Base-by-base conservation (phyloP, 768 basidiomycete species). In the Galerina sulciceps region DNA sequence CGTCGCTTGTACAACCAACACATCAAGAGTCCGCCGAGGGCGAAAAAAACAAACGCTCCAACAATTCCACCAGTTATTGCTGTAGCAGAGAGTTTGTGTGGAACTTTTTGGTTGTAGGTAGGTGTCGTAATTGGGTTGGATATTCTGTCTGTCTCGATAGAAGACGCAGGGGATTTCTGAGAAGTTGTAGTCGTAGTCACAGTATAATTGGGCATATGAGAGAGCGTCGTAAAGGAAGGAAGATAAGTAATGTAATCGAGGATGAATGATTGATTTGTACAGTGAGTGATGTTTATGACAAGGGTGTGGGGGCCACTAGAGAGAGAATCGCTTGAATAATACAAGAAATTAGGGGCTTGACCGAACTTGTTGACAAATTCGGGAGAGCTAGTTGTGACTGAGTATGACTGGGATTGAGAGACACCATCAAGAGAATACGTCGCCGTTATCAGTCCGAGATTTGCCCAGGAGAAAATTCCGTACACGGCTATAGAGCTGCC, bases 231-330 rank as follows among this genome's bases (percentile, higher is more conserved):
- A 50, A 66, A 66, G 5, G 65, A 63, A 11, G 65, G 65, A 23
- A 53, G 35, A 37, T 63, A 66, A 6, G 60, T 61, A 9, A 63
- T 53, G 40, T 61, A 66, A 41, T 66, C 65, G 31, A 66, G 52
- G 11, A 41, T 54, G 31, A 50, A 61, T 3, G 41, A 34, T 13
- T 54, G 46, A 37, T 66, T 63, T 22, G 44, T 34, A 31, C 51
- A 22, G 22, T 57, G 46, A 17, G 59, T 63, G 10, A 66, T 47
- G 15, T 53, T 66, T 23, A 63, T 47, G 15, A 57, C 18, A 13
- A 66, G 58, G 5, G 58, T 59, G 38, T 66, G 65, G 6, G 35
- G 18, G 4, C 52, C 58, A 31, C 42, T 3, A 14, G 47, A 9
- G 10, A 65, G 45, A 20, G 15, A 15, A 35, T 52, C 52, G 8